Evolutionary conservation across 306 rosid genomes (phyloP), one percentile per base, ranked within the genome.

Genomic region (Sphenostylis stenocarpa): DNA sequence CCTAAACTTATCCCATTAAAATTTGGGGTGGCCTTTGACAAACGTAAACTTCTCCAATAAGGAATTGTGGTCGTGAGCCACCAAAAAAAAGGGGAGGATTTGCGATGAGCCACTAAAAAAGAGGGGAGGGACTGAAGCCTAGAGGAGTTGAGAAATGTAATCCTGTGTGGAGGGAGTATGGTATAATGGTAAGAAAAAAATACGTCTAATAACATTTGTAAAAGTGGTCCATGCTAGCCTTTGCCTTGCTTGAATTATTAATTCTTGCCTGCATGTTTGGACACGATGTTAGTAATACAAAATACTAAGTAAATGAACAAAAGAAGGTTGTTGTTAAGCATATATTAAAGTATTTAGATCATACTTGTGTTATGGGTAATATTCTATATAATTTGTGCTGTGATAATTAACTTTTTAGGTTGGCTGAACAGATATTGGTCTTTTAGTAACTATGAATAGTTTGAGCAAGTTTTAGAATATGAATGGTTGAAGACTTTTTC

Each of bases 401-500:
- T 57, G 75, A 11, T 73, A 36, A 61, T 67, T 34, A 34, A 57
- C 26, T 6, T 58, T 52, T 74, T 67, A 66, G 29, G 56, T 60
- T 38, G 56, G 45, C 69, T 43, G 14, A 10, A 55, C 47, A 24
- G 28, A 21, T 15, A 0, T 12, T 66, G 28, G 3, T 72, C 65
- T 11, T 41, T 34, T 45, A 44, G 36, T 33, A 19, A 47, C 3
- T 31, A 44, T 3, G 56, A 72, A 63, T 41, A 72, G 53, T 77
- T 79, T 55, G 17, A 45, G 74, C 74, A 63, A 21, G 26, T 62
- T 48, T 61, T 79, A 47, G 14, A 68, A 65, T 61, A 24, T 61
- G 52, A n/a, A 11, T 53, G 8, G 57, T 26, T 77, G 53, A 9
- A 44, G 20, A 49, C 41, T 8, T 67, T n/a, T 53, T 17, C 24